A percentile compares a stretch with the other conserved stretches of the same genome.
These are phyloP conservation scores for Russula olivacea DNA, from an alignment of 768 basidiomycete genomes.

Conservation along the genomic window DNA sequence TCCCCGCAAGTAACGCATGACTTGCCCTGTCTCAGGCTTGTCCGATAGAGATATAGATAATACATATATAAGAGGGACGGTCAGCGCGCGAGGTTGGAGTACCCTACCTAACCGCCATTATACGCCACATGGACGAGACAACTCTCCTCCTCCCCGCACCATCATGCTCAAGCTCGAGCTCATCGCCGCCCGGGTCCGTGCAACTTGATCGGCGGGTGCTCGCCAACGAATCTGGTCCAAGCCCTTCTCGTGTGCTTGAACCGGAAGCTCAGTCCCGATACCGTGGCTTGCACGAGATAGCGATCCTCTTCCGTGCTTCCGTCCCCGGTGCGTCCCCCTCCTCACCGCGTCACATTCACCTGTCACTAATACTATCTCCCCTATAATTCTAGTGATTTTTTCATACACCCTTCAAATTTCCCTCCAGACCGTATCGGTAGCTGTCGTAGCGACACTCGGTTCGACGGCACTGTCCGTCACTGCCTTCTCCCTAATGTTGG, in stretches of 20 bases:
- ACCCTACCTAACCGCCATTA: not conserved
- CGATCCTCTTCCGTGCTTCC: constrained; percentile 20
- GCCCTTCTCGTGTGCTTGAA: constrained; percentile 16
- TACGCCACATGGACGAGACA: constrained; percentile 5
- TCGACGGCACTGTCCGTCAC: constrained; percentile 64
- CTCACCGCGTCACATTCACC: not conserved
- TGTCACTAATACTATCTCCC: not conserved
- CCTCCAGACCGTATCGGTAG: constrained; percentile 57
- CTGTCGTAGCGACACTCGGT: constrained; percentile 62
- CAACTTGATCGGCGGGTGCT: not conserved
- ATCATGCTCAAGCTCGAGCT: not conserved
- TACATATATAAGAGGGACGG: not conserved
- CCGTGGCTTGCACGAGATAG: constrained; percentile 22
- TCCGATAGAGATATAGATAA: not conserved
- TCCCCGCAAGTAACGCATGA: not conserved
- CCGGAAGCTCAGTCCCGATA: constrained; percentile 16
- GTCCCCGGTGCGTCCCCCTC: constrained; percentile 18
- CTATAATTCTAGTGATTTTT: constrained; percentile 44
- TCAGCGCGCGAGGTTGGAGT: not conserved
- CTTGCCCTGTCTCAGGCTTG: constrained; percentile 2
- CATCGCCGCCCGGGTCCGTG: not conserved
- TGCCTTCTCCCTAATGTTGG: constrained; percentile 71
- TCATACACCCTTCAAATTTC: constrained; percentile 73
- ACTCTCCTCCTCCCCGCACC: constrained; percentile 3
- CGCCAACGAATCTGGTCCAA: not conserved